Evolutionary conservation across 345 rosid genomes (phyloP).

Genomic region (Punica granatum): DNA sequence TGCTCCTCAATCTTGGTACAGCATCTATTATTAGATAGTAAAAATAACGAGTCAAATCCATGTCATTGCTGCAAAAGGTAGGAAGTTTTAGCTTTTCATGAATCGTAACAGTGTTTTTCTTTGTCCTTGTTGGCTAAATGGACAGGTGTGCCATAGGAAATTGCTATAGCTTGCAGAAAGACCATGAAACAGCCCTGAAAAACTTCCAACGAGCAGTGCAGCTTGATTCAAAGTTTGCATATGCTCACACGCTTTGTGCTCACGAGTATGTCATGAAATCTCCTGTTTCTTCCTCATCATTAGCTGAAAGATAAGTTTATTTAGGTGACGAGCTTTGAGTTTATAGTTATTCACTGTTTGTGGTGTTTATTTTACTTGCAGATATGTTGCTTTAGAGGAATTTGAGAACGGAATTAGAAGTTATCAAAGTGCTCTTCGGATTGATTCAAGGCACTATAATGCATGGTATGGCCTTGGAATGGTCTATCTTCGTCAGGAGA

Average conservation of each 20-base stretch:
- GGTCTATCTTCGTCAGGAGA: conserved; percentile 92
- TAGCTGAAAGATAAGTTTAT: not conserved
- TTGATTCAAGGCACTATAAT: conserved; percentile 92
- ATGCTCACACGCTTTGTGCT: conserved; percentile 92
- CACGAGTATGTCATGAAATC: conserved; percentile 67
- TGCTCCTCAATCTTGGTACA: conserved; percentile 98
- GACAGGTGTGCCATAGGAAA: conserved; percentile 99
- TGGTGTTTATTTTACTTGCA: conserved; percentile 13
- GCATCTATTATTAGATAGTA: not conserved
- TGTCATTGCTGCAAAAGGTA: not conserved
- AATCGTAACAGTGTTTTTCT: not conserved
- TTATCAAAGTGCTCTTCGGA: conserved; percentile 82
- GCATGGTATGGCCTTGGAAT: conserved; percentile 98
- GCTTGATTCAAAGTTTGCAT: conserved; percentile 81
- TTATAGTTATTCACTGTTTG: not conserved
- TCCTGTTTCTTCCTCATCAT: not conserved
- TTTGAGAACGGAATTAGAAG: conserved; percentile 91
- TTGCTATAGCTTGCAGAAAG: conserved; percentile 95
- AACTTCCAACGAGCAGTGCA: conserved; percentile 90
- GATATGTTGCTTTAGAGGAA: conserved; percentile 87
- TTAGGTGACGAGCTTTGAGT: not conserved
- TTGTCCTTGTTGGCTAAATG: not conserved
- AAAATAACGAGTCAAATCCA: conserved; percentile 1
- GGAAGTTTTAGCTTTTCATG: not conserved
- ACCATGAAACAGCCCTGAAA: conserved; percentile 94